A percentile compares a stretch with the other conserved stretches of the same genome.
phyloP scores from a whole-genome alignment of 1,284 basidiomycete species.

The Rhodotorula sp. region DNA sequence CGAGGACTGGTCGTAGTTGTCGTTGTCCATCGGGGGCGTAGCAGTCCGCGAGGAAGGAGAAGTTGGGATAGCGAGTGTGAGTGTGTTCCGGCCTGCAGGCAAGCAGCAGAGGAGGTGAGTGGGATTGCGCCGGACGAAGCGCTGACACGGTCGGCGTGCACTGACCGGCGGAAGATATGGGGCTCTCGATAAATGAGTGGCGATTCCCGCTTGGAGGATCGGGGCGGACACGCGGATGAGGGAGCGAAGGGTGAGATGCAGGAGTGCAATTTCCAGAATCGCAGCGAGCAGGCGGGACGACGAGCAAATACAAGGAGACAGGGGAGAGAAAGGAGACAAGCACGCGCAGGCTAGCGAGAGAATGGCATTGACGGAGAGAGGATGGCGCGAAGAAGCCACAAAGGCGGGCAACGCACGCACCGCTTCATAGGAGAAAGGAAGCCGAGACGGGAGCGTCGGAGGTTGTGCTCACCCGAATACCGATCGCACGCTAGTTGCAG shows the following conservation, averaged over 20 bases:
- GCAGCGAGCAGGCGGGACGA: background rate
- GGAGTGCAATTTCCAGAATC: no score
- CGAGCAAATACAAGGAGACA: background rate
- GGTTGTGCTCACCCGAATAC: no score
- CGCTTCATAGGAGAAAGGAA: background rate
- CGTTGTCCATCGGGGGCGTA: constrained; percentile 9
- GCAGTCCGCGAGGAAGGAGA: background rate
- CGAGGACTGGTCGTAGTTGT: background rate
- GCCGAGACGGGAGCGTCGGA: background rate
- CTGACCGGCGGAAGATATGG: constrained; percentile 1
- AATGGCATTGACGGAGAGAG: background rate
- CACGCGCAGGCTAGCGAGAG: background rate
- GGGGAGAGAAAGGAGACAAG: background rate
- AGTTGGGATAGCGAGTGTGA: no score
- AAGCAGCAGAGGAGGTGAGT: background rate
- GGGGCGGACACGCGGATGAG: background rate
- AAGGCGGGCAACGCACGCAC: background rate
- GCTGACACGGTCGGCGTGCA: background rate
- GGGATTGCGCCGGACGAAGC: background rate
- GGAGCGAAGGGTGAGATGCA: background rate
- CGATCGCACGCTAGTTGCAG: background rate
- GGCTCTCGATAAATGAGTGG: background rate
- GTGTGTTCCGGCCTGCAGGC: background rate
- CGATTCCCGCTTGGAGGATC: background rate
- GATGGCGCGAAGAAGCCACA: background rate